These are phyloP conservation scores for Hymenoscyphus linearis DNA, from an alignment of 2,329 filamentous ascomycete genomes.

Conservation along the genomic window DNA sequence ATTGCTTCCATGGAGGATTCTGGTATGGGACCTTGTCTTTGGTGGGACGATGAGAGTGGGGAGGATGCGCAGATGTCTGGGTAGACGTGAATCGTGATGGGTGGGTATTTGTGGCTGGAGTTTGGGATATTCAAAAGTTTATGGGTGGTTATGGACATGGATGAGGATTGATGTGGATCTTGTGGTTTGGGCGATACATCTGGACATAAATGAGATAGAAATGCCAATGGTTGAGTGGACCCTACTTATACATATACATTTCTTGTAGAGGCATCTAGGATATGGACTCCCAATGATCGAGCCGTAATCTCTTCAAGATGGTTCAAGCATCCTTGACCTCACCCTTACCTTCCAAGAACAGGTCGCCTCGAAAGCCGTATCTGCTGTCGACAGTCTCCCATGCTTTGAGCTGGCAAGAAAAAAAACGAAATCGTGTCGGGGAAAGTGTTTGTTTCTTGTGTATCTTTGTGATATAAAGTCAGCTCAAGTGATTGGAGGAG, in stretches of 20 bases:
- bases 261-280: no score
- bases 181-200: neutral
- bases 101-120: neutral
- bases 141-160: neutral
- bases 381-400: no score
- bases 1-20: conserved; percentile 59
- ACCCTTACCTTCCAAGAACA: no score
- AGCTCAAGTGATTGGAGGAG: no score
- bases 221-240: neutral
- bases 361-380: no score
- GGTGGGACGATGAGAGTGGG: conserved; percentile 48
- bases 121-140: neutral
- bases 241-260: neutral
- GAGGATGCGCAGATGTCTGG: conserved; percentile 9
- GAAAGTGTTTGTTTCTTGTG: no score
- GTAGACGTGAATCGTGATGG: neutral
- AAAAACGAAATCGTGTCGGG: no score
- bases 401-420: no score
- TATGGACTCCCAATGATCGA: no score
- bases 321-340: no score
- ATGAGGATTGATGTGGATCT: neutral
- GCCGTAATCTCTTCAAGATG: no score
- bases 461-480: no score
- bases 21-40: conserved; percentile 57
- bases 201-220: neutral